phyloP scores from a whole-genome alignment of 192 early-diverging fungal species.

The Rhizophagus clarus region DNA sequence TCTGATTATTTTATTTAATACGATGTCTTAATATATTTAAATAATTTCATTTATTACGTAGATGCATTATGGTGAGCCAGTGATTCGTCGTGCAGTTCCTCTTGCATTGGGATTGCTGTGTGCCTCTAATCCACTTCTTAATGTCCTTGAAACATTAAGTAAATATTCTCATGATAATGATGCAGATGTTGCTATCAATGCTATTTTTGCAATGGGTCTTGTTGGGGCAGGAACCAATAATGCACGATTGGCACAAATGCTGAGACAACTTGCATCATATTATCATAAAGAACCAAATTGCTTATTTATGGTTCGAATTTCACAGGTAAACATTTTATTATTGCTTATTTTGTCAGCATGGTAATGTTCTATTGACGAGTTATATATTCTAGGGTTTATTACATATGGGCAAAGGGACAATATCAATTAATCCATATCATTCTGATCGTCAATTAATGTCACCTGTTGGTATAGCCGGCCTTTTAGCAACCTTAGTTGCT shows the following conservation, averaged over 20 bases:
- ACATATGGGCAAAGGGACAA: constrained; percentile 98
- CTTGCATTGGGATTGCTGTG: constrained; percentile 93
- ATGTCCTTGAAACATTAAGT: constrained; percentile 92
- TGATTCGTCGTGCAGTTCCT: constrained; percentile 92
- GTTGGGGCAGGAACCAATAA: constrained; percentile 99
- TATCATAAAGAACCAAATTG: constrained; percentile 93
- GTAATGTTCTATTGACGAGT: background rate
- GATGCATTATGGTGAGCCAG: constrained; percentile 99
- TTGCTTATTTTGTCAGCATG: background rate
- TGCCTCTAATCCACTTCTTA: constrained; percentile 92
- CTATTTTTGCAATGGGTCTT: constrained; percentile 98
- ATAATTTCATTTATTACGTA: constrained; percentile 26
- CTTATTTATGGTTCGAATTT: constrained; percentile 83
- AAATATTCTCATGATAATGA: constrained; percentile 99
- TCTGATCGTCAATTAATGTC: constrained; percentile 91
- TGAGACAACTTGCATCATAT: constrained; percentile 94
- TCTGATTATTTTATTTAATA: background rate
- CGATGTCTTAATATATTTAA: background rate
- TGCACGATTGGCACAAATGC: constrained; percentile 95
- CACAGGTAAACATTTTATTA: constrained; percentile 56
- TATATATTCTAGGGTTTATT: constrained; percentile 62
- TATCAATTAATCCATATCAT: constrained; percentile 95
- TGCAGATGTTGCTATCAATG: constrained; percentile 89
- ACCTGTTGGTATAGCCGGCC: constrained; percentile 82
- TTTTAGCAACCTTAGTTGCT: constrained; percentile 87